Evolutionary conservation across 1,284 basidiomycete genomes (phyloP), one percentile per base, ranked within the genome.

Genomic region (Sanghuangporus weigelae): DNA sequence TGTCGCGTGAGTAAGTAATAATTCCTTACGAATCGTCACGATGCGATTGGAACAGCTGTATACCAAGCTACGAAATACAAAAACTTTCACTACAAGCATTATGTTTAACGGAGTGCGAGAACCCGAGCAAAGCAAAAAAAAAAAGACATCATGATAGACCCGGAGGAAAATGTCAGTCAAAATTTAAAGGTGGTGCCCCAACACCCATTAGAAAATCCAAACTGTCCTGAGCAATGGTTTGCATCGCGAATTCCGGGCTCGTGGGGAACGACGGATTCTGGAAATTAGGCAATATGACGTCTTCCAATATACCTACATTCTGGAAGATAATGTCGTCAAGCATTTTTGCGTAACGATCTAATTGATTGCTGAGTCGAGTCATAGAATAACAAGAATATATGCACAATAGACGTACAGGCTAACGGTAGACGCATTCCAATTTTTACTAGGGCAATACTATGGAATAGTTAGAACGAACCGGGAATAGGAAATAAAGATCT

Each of bases 361-460:
- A 58, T 56, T 57, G 6, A 3, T 11, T 44, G 11, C 35, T 56
- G 38, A 46, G 50, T 54, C 12, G 14, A 39, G 11, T 19, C 14
- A 36, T 16, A 36, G 16, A 36, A 54, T 1, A 38, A 16, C 26
- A 11, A 12, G 38, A 57, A 50, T 60, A 70, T 46, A 19, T 19
- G 21, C 26, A 31, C 26, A 31, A 31, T 31, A 19, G 16, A 46
- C 79, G 63, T 68, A 81, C 80, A 78, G 2, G 86, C 85, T 60
- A 90, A 73, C 31, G 86, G 86, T 59, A 89, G 77, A 19, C 84
- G 82, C 68, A 85, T 79, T 0, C 86, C 87, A 66, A 90, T 80
- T 69, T 82, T 84, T 16, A 74, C 71, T 23, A 90, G 79, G 7
- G 86, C 85, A 54, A 77, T 76, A 36, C 88, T 90, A 54, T 26